A percentile compares a stretch with the other conserved stretches of the same genome.
Evolutionary conservation across 768 basidiomycete genomes (phyloP).

Genomic region (Lentinula edodes): DNA sequence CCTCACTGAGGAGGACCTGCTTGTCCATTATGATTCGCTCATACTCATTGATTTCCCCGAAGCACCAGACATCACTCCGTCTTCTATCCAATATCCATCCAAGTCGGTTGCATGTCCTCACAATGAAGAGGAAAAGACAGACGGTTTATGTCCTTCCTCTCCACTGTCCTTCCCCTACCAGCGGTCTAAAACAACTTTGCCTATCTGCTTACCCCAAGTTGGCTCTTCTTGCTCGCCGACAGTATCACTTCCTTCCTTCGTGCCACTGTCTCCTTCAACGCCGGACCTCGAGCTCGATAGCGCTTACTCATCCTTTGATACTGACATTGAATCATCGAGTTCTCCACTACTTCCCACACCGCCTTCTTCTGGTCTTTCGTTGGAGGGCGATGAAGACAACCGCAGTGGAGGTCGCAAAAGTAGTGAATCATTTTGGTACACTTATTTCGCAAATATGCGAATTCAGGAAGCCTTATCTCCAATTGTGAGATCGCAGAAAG

Average conservation of each 20-base stretch:
- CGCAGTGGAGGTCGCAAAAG: background rate
- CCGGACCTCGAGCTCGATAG: background rate
- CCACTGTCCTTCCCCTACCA: background rate
- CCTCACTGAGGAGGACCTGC: constrained; percentile 58
- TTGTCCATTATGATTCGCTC: constrained; percentile 32
- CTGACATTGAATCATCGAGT: background rate
- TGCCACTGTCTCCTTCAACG: background rate
- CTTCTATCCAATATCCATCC: background rate
- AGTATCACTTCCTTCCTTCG: background rate
- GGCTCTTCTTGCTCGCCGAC: no score
- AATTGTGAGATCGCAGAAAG: background rate
- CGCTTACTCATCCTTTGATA: background rate
- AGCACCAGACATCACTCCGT: background rate
- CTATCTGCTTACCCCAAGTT: background rate
- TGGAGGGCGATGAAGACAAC: background rate
- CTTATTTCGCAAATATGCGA: background rate
- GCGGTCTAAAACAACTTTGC: background rate
- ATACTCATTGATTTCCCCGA: background rate
- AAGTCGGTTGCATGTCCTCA: background rate
- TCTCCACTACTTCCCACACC: background rate
- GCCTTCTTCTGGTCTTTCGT: background rate
- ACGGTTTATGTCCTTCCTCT: background rate
- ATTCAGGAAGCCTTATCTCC: background rate
- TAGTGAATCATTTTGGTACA: background rate
- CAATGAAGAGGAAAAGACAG: background rate